Percentiles rank a stretch among this genome's conserved stretches.
Conservation (phyloP, 768 basidiomycete genomes). For the Atractiella rhizophila region DNA sequence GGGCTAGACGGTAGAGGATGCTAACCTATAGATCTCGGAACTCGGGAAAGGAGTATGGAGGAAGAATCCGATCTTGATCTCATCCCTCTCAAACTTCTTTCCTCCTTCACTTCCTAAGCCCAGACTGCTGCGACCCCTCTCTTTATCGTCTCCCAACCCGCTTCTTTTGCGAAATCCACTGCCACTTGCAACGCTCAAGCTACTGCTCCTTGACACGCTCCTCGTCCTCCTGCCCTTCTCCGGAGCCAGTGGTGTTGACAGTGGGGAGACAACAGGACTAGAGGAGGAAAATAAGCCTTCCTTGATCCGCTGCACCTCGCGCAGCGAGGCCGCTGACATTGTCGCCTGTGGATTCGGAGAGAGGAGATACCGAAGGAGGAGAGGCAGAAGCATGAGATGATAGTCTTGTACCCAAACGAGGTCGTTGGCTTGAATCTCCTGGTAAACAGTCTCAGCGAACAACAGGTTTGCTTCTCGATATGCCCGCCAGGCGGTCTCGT, state of each 20-base stretch:
- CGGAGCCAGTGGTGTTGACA: too few species aligned
- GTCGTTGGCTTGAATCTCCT: constrained; percentile 52
- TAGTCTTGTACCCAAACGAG: constrained; percentile 87
- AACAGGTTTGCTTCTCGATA: constrained; percentile 88
- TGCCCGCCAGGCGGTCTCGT: constrained; percentile 92
- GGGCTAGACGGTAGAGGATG: constrained; percentile 8
- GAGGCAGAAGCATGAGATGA: constrained; percentile 10
- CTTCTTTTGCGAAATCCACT: too few species aligned
- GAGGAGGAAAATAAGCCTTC: not conserved
- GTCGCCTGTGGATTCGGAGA: not conserved
- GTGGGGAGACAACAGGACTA: not conserved
- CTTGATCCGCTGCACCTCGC: constrained; percentile 1
- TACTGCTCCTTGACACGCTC: too few species aligned
- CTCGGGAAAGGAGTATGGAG: constrained; percentile 94
- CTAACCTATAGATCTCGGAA: constrained; percentile 84
- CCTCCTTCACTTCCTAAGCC: not conserved
- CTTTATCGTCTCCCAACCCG: too few species aligned
- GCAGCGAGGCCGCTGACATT: not conserved
- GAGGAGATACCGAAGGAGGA: constrained; percentile 7
- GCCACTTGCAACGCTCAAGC: too few species aligned
- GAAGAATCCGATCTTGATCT: constrained; percentile 91
- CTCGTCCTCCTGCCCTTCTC: too few species aligned
- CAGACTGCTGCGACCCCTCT: too few species aligned
- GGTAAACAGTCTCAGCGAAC: constrained; percentile 69
- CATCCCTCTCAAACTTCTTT: not conserved